Evolutionary conservation across 768 basidiomycete genomes (phyloP).

Genomic region (Mycena venus): DNA sequence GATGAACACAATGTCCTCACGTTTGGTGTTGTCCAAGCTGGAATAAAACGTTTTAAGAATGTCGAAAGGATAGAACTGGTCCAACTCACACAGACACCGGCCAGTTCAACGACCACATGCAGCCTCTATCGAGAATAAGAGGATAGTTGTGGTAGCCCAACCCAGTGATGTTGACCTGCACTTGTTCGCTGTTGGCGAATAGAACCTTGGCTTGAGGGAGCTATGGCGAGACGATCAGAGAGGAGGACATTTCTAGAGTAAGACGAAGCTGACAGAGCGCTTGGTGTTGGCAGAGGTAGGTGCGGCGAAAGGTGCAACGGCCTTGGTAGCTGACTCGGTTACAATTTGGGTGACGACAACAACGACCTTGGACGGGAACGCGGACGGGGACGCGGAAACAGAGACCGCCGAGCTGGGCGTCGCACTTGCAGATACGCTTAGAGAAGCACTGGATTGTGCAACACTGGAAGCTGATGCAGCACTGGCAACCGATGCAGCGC

Average conservation of each 20-base stretch:
- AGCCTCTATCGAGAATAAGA: slow-evolving; percentile 58
- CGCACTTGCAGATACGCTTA: slow-evolving; percentile 13
- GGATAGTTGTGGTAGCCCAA: slow-evolving; percentile 48
- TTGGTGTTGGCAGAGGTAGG: background rate
- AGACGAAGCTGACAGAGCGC: slow-evolving; percentile 2
- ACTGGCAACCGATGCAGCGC: too few relatives aligned
- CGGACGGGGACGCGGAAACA: background rate
- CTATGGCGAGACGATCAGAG: background rate
- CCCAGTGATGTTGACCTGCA: slow-evolving; percentile 47
- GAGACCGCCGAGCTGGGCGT: slow-evolving; percentile 10
- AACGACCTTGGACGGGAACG: background rate
- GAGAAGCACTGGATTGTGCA: background rate
- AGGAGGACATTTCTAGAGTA: background rate
- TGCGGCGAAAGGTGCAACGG: background rate
- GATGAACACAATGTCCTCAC: slow-evolving; percentile 84
- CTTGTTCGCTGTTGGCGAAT: slow-evolving; percentile 30
- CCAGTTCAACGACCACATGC: slow-evolving; percentile 77
- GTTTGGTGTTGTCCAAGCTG: slow-evolving; percentile 79
- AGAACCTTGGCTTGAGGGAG: slow-evolving; percentile 33
- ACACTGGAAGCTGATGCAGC: slow-evolving; percentile 1
- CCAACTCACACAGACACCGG: slow-evolving; percentile 73
- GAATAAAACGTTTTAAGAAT: background rate
- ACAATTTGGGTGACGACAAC: slow-evolving; percentile 12
- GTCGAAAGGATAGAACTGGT: background rate
- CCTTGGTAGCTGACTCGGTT: background rate